Evolutionary conservation across 164 flowering plant species (phyloP), one percentile per base, ranked within the genome.

Genomic region (Magnolia officinalis): DNA sequence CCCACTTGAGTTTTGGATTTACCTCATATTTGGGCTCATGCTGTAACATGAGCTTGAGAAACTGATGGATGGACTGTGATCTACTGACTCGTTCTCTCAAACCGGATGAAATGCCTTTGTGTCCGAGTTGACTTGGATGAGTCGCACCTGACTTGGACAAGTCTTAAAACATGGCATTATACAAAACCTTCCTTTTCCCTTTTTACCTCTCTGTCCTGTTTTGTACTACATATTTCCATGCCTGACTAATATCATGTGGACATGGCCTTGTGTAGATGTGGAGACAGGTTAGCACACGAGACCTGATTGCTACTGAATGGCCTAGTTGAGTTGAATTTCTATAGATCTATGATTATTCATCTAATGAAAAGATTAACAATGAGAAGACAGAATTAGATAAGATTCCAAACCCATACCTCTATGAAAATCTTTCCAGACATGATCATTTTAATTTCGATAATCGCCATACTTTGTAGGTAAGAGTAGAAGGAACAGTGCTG

Each of bases 401-500:
- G n/a, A 63, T 63, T 63, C n/a, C 19, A 63, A 63, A 63, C 65
- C 65, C 21, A 63, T 63, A 18, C 65, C 23, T n/a, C 65, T 63
- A 3, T 63, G 65, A 63, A n/a, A 18, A 63, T n/a, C 65, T 2
- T 63, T 37, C 65, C 45, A 18, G 19, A 18, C 65, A 18, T 63
- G 21, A 63, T 63, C 65, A 6, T 63, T n/a, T 63, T 63, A 4
- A 21, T n/a, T 20, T 66, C 11, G 8, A 11, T 9, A 23, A 24
- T n/a, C 8, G 24, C 49, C 11, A n/a, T 45, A 18, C 21, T 49
- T 63, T 80, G 70, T 76, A 95, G 97, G 98, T 96, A 65, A 85
- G 99, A 82, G 86, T 96, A 73, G 97, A 93, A 87, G 99, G 99
- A 63, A 29, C 85, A 68, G 97, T 96, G 74, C 77, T 87, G 80